Evolutionary conservation across 306 rosid genomes (phyloP), one percentile per base, ranked within the genome.

Genomic region (Rubus parviflorus): DNA sequence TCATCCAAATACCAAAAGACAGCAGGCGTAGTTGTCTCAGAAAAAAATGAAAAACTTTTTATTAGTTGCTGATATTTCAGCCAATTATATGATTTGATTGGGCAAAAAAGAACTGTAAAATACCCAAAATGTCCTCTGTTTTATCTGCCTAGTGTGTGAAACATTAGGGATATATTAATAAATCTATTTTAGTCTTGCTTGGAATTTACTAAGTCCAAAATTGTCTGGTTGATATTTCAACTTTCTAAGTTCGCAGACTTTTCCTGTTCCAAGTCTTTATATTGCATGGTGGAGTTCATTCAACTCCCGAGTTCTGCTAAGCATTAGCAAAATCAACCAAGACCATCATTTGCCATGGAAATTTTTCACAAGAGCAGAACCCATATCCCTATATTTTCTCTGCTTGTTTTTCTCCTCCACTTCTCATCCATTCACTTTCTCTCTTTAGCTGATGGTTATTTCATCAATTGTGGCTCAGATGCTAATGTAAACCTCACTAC

Each of bases 391-490:
- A 11, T 62, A 7, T 8, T 17, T 54, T 30, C 8, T 15, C 49
- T 53, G 56, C 52, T 52, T 43, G 19, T 54, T 52, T 43, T 65
- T 30, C 78, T 81, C 12, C 56, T 64, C 40, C 80, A 22, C 64
- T 83, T 78, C 37, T 70, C 48, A 37, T 80, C 30, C 53, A 58
- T 82, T 70, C 78, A 85, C 75, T 83, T 49, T 4, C 20, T 77
- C 48, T 82, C 85, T 56, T 79, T 58, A 6, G 82, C 77, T 4
- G 53, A n/a, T 0, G 52, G 62, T 61, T 83, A 86, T 75, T 85
- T 85, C 61, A 71, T 86, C 74, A 90, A 79, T 12, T 85, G 95
- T 30, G 95, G 90, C 0, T 85, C 90, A 0, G 40, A 48, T 1
- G 20, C 0, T 62, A 4, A n/a, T n/a, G 60, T 46, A 1, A 37